Evolutionary conservation across 495 filamentous ascomycete species (phyloP).

Genomic region (Lophiotrema nucula): DNA sequence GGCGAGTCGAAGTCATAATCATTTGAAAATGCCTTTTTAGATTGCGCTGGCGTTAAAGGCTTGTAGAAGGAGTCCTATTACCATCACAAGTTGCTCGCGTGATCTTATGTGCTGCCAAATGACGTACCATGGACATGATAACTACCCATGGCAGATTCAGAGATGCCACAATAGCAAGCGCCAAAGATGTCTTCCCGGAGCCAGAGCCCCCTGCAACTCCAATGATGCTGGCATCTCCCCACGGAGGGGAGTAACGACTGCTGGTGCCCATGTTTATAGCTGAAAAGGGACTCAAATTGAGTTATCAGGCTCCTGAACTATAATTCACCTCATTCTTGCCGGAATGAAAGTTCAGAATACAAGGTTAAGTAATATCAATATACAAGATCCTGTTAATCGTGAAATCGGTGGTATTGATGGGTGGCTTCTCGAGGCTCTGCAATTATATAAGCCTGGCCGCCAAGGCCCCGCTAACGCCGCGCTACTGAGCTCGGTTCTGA

Average conservation of each 20-base stretch:
- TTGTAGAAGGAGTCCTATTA: conserved; percentile 95
- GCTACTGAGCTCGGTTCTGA: too few species aligned
- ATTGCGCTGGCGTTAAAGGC: conserved; percentile 69
- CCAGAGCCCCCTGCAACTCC: conserved; percentile 94
- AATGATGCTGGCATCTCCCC: conserved; percentile 91
- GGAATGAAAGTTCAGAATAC: too few species aligned
- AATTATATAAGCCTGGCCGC: too few species aligned
- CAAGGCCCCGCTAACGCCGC: too few species aligned
- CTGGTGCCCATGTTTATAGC: conserved; percentile 32
- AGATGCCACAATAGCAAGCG: conserved; percentile 83
- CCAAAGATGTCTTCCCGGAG: conserved; percentile 94
- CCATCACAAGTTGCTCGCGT: conserved; percentile 8
- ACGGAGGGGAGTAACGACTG: conserved; percentile 86
- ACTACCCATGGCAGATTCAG: conserved; percentile 96
- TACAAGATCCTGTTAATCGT: too few species aligned
- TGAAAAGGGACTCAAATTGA: too few species aligned
- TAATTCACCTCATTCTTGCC: too few species aligned
- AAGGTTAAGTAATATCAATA: too few species aligned
- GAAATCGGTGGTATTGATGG: too few species aligned
- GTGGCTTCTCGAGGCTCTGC: too few species aligned
- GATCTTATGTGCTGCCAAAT: not conserved
- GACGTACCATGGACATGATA: conserved; percentile 84
- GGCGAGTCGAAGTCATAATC: conserved; percentile 96
- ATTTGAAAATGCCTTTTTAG: conserved; percentile 73
- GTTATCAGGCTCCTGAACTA: too few species aligned